Evolutionary conservation across 2,329 filamentous ascomycete genomes (phyloP).

Genomic region (Zymoseptoria ardabiliae): DNA sequence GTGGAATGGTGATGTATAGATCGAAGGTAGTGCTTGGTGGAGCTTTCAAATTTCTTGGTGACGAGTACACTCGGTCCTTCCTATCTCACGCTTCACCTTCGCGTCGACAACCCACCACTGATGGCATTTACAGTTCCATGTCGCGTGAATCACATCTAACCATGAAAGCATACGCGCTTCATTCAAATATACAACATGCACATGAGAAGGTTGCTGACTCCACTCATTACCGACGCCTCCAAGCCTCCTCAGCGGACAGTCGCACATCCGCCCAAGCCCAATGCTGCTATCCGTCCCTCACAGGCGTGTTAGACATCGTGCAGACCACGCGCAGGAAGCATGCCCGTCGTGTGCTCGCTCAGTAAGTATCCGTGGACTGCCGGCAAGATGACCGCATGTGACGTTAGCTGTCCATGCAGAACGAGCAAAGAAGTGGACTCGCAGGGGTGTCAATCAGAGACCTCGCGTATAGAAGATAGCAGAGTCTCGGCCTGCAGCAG

Average conservation of each 20-base stretch:
- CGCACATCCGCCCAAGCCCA: neutral
- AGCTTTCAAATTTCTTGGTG: too few relatives aligned
- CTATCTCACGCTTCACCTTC: too few relatives aligned
- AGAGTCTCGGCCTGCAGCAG: neutral
- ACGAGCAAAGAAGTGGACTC: neutral
- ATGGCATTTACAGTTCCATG: too few relatives aligned
- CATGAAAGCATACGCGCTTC: too few relatives aligned
- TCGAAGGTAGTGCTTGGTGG: neutral
- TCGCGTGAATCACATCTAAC: too few relatives aligned
- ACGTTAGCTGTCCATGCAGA: neutral
- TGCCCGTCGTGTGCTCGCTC: neutral
- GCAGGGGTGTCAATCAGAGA: neutral
- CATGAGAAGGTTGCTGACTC: too few relatives aligned
- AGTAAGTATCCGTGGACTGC: neutral
- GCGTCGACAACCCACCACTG: too few relatives aligned
- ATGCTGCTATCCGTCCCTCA: neutral
- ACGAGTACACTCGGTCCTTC: too few relatives aligned
- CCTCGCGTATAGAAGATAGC: neutral
- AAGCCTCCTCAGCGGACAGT: too few relatives aligned
- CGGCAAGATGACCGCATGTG: neutral
- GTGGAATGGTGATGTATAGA: neutral
- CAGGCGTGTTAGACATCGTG: neutral
- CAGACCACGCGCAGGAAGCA: neutral
- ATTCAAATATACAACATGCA: too few relatives aligned
- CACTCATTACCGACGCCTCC: too few relatives aligned